Base-by-base conservation (phyloP, 345 rosid genomes). In the Hibiscus tridactylites region DNA sequence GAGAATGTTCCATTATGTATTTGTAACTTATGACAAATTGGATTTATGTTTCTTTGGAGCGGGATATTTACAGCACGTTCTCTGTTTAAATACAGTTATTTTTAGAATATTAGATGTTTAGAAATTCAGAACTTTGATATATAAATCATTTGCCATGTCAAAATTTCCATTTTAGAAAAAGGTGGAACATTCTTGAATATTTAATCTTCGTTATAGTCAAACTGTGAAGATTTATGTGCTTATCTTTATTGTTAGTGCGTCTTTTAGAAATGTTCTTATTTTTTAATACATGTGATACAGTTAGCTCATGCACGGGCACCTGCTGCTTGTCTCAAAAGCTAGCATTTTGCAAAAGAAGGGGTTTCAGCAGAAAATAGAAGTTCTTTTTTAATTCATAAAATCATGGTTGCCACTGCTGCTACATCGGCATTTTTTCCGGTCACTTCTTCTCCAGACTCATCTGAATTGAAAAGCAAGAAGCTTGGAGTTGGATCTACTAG, bases 371-470 rank as follows among this genome's bases (percentile, higher is more conserved):
- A 65, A 21, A 46, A 46, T 65, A 12, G 35, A 44, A 11, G 17
- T 65, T 65, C 0, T 54, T 6, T 44, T 65, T 44, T 24, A 2
- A 46, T 24, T 46, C 6, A 24, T 12, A 65, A 46, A 65, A 81
- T 62, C 79, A 93, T 91, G 97, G 97, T 84, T 79, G 91, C 97
- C 29, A 74, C 86, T 31, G 81, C 93, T 75, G 93, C 97, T 71
- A 73, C 97, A 44, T 83, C 93, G 4, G 82, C 97, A 0, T 88
- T 92, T 76, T 89, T 90, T 75, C 83, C 87, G 0, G 84, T 86
- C 71, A 79, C 90, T 63, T 81, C 91, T 1, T 81, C 91, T 1
- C 76, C 85, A 15, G 96, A 88, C 70, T 50, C 70, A 54, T 84
- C 67, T 49, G 81, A 77, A 71, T 77, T 81, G 3, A 92, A 86